Evolutionary conservation across 2,329 filamentous ascomycete species (phyloP), one percentile per base, ranked within the genome.

Genomic region (Acarospora socialis): DNA sequence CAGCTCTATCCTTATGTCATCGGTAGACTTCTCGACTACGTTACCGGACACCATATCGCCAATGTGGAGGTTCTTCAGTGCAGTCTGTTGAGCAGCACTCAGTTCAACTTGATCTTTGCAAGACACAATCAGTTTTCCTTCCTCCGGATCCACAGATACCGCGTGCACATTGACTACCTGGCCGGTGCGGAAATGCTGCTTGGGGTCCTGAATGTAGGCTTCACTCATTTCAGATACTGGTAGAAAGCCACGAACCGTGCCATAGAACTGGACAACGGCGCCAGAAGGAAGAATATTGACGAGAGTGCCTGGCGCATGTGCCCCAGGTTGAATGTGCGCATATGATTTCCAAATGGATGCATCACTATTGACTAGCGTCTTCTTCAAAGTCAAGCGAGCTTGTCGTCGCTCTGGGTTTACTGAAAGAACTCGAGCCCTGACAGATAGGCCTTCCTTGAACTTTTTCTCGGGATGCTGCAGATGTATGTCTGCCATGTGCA

Each of bases 151-250:
- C 30, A 94, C 73, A 30, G 77, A 80, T 20, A 93, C 56, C n/a
- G 92, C 74, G 47, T 87, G 81, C 13, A 94, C 81, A 47, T 74
- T 92, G 43, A 98, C 78, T 2, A 92, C 87, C 53, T 98, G 90
- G 1, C 90, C 92, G 25, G 75, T 59, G 21, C 78, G 75, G 61
- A 98, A 98, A 56, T 95, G 86, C 48, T 92, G 76, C 27, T 71
- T 73, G 4, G 90, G 84, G 48, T 94, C 81, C 43, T 79, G 72
- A 47, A 98, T 94, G 50, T 79, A 94, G 7, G 86, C 84, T 53
- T 98, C 90, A 52, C 90, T 95, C 90, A 98, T 98, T 56, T 98
- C 87, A 1, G 81, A 81, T 1, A 92, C 77, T 2, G 90, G 90
- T 33, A 98, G 66, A 60, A 92, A 98, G 6, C 80, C 92, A 42